Percentiles rank a stretch among this genome's conserved stretches.
Conservation (phyloP, 2,329 filamentous ascomycete genomes). For the Pochonia chlamydosporia region DNA sequence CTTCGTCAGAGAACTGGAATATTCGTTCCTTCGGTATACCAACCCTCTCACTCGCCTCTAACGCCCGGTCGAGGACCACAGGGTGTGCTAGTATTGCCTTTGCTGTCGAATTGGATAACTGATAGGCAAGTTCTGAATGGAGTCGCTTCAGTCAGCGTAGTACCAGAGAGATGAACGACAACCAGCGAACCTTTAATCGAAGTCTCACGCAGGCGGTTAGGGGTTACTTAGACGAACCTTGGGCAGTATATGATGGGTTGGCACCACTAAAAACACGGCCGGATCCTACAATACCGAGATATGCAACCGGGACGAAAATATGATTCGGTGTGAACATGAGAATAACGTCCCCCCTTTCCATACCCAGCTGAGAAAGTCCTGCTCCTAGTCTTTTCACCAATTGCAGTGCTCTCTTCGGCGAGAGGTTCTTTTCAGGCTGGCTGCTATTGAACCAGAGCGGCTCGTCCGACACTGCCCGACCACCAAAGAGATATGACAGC, state of each 20-base stretch:
- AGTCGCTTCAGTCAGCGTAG: neutral
- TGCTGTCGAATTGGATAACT: conserved; percentile 45
- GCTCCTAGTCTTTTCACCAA: conserved; percentile 47
- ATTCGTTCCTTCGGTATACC: conserved; percentile 35
- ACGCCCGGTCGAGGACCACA: conserved; percentile 32
- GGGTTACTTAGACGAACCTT: conserved; percentile 23
- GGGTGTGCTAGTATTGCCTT: conserved; percentile 45
- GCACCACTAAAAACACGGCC: conserved; percentile 49
- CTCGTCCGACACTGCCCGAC: conserved; percentile 24
- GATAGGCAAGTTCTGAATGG: conserved; percentile 41
- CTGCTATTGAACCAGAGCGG: conserved; percentile 50
- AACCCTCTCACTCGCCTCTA: conserved; percentile 36
- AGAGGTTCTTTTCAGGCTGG: conserved; percentile 36
- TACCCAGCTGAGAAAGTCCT: conserved; percentile 39
- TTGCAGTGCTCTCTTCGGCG: conserved; percentile 38
- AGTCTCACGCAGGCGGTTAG: no score
- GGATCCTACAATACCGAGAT: conserved; percentile 46
- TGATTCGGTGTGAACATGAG: conserved; percentile 50
- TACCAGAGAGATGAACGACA: neutral
- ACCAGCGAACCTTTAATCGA: no score
- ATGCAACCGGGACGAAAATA: conserved; percentile 48
- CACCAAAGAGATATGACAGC: conserved; percentile 26
- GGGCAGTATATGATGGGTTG: conserved; percentile 45
- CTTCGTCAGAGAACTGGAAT: conserved; percentile 41
- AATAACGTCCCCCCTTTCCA: conserved; percentile 44